These are phyloP conservation scores for Exophiala aquamarina DNA, from an alignment of 2,329 filamentous ascomycete genomes.

Conservation along the genomic window DNA sequence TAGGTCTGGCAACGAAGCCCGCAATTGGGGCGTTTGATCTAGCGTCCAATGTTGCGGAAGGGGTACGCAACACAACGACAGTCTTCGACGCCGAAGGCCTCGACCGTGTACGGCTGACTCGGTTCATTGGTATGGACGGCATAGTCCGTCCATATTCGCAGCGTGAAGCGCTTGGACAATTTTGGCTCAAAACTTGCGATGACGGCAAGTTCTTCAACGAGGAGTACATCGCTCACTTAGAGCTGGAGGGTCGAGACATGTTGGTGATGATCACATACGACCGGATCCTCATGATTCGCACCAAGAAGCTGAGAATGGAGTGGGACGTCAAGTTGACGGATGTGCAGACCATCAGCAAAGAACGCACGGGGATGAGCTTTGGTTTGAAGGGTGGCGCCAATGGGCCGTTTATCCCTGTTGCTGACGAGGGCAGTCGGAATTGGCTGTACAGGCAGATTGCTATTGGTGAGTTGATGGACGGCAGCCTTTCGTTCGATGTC, in stretches of 20 bases:
- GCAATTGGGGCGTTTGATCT: slow-evolving; percentile 96
- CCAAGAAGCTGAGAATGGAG: slow-evolving; percentile 80
- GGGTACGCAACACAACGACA: slow-evolving; percentile 96
- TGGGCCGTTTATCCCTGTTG: slow-evolving; percentile 90
- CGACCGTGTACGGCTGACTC: slow-evolving; percentile 88
- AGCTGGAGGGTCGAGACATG: slow-evolving; percentile 84
- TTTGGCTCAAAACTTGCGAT: slow-evolving; percentile 98
- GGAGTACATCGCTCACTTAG: slow-evolving; percentile 92
- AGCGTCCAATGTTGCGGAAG: slow-evolving; percentile 94
- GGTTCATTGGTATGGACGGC: slow-evolving; percentile 88
- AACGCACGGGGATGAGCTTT: slow-evolving; percentile 88
- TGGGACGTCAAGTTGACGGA: slow-evolving; percentile 97
- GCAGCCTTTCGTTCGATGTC: not conserved
- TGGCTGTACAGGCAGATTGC: slow-evolving; percentile 68
- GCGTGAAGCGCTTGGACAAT: slow-evolving; percentile 92
- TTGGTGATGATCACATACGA: slow-evolving; percentile 85
- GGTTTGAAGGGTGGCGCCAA: slow-evolving; percentile 86
- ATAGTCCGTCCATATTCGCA: slow-evolving; percentile 93
- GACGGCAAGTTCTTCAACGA: slow-evolving; percentile 98
- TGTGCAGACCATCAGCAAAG: slow-evolving; percentile 94
- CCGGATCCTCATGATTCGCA: slow-evolving; percentile 86
- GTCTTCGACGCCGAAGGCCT: slow-evolving; percentile 95
- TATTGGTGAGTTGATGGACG: slow-evolving; percentile 43
- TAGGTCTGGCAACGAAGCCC: slow-evolving; percentile 94
- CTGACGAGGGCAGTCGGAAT: slow-evolving; percentile 74